Conservation (phyloP, 1,284 basidiomycete genomes). For the Pseudozyma pruni region DNA sequence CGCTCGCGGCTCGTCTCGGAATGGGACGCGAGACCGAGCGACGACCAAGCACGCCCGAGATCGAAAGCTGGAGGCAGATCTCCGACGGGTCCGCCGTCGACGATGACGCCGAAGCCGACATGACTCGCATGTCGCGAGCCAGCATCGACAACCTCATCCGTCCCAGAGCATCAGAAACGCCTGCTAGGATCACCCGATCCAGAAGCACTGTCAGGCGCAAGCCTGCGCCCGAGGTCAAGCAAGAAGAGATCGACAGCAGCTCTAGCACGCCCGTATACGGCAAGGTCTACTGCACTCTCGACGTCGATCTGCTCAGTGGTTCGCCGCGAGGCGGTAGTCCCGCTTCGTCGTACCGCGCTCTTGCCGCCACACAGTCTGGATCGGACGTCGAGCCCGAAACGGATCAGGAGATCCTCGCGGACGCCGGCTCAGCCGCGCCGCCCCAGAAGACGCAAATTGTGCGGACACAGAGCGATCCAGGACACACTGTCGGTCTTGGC, state of each 20-base stretch:
- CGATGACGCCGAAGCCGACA: neutral
- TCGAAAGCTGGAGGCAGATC: conserved; percentile 49
- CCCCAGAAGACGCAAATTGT: neutral
- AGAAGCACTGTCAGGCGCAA: conserved; percentile 30
- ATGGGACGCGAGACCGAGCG: conserved; percentile 6
- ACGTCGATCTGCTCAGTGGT: conserved; percentile 9
- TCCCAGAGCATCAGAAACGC: conserved; percentile 10
- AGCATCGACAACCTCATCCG: conserved; percentile 22
- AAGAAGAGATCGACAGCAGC: conserved; percentile 42
- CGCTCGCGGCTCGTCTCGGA: conserved; percentile 19
- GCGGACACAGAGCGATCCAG: neutral
- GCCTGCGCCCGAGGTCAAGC: conserved; percentile 35
- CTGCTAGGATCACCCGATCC: conserved; percentile 37
- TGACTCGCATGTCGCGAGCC: conserved; percentile 1
- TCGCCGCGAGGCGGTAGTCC: conserved; percentile 26
- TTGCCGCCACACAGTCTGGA: neutral
- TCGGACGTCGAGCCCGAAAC: neutral
- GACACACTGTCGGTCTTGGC: conserved; percentile 8
- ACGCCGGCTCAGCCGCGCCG: neutral
- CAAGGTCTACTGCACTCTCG: conserved; percentile 12
- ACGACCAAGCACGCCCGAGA: conserved; percentile 45
- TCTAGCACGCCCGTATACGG: conserved; percentile 33
- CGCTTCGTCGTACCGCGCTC: conserved; percentile 13
- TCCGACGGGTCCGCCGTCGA: neutral
- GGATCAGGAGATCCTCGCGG: conserved; percentile 1